Conservation (phyloP, 2,329 filamentous ascomycete genomes). For the Ophiostoma piceae region DNA sequence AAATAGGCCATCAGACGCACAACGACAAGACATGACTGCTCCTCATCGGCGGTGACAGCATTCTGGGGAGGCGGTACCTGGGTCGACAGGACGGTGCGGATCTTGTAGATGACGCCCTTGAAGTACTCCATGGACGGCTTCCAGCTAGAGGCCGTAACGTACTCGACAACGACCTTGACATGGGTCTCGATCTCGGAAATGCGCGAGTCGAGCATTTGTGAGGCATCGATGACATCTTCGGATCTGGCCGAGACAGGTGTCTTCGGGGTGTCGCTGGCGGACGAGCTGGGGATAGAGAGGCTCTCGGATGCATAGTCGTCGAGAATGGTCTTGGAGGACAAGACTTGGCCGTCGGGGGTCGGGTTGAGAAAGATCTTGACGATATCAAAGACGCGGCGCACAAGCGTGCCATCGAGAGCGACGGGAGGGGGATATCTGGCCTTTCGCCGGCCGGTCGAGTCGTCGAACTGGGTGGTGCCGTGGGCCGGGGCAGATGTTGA, state of each 20-base stretch:
- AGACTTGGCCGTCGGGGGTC: conserved; percentile 51
- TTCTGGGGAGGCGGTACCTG: conserved; percentile 37
- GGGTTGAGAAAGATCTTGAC: conserved; percentile 55
- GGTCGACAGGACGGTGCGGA: conserved; percentile 42
- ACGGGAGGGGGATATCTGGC: conserved; percentile 34
- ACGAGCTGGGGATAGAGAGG: not conserved
- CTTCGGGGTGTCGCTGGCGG: conserved; percentile 27
- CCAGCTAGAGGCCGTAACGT: conserved; percentile 62
- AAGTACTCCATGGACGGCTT: conserved; percentile 54
- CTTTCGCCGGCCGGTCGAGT: conserved; percentile 26
- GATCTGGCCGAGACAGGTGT: conserved; percentile 30
- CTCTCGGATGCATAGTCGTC: conserved; percentile 38
- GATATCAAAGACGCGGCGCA: conserved; percentile 51
- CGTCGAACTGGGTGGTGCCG: conserved; percentile 17
- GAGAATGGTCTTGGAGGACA: conserved; percentile 54
- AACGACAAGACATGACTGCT: conserved; percentile 48
- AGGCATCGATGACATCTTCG: conserved; percentile 37
- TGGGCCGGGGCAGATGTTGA: not conserved
- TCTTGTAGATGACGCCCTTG: conserved; percentile 46
- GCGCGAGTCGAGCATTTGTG: conserved; percentile 35
- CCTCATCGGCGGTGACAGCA: conserved; percentile 44
- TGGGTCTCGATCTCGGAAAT: conserved; percentile 48
- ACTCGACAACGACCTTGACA: conserved; percentile 56
- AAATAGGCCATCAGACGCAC: conserved; percentile 57
- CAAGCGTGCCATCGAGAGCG: conserved; percentile 46